These are phyloP conservation scores for Schrenkiella parvula DNA, from an alignment of 345 rosid species.

Conservation along the genomic window DNA sequence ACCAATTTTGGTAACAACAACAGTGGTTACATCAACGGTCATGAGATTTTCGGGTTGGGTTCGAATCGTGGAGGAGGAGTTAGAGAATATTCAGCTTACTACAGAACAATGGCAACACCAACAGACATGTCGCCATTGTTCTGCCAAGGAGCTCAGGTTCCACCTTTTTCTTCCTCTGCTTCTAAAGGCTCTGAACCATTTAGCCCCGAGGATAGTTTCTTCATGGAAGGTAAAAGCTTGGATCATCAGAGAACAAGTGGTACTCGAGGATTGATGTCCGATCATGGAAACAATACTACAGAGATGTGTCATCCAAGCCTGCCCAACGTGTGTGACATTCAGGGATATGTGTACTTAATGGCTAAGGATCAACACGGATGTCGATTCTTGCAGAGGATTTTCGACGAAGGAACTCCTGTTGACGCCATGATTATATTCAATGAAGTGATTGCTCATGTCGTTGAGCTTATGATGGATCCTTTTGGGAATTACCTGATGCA, in stretches of 20 bases:
- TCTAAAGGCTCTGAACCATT: slow-evolving; percentile 27
- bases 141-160: slow-evolving; percentile 19
- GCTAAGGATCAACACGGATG: slow-evolving; percentile 60
- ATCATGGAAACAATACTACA: background rate
- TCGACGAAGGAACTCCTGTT: slow-evolving; percentile 43
- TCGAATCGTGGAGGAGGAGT: background rate
- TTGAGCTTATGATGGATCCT: slow-evolving; percentile 57
- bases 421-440: slow-evolving; percentile 43
- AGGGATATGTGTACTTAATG: slow-evolving; percentile 40
- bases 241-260: slow-evolving; percentile 17
- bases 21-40: slow-evolving; percentile 10
- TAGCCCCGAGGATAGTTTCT: slow-evolving; percentile 32
- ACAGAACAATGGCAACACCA: background rate
- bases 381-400: slow-evolving; percentile 48
- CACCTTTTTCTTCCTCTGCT: slow-evolving; percentile 4
- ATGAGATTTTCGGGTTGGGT: background rate
- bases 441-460: slow-evolving; percentile 47
- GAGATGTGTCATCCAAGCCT: slow-evolving; percentile 14
- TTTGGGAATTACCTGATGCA: slow-evolving; percentile 57
- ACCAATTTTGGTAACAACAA: background rate
- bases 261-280: background rate
- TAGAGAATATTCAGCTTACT: slow-evolving; percentile 3
- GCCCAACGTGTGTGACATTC: slow-evolving; percentile 37
- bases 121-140: slow-evolving; percentile 16
- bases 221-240: slow-evolving; percentile 23